Evolutionary conservation across 306 rosid genomes (phyloP), one percentile per base, ranked within the genome.

Genomic region (Pachyrhizus erosus): DNA sequence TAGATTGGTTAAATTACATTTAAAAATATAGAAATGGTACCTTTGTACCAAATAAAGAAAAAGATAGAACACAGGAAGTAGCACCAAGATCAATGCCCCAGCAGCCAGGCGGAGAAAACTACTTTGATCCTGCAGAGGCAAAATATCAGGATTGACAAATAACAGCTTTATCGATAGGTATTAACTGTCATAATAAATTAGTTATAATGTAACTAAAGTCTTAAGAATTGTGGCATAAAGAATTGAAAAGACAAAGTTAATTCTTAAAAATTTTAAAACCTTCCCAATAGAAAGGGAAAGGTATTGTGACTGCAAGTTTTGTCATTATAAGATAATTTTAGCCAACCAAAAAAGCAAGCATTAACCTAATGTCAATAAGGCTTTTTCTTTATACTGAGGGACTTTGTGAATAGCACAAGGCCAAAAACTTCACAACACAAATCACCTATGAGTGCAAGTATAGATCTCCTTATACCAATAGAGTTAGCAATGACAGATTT

Each of bases 11-110:
- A 51, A 33, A 77, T n/a, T 39, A 29, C 61, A 77, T 52, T 40
- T 74, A 14, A 49, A 76, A 78, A 52, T 18, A 70, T 11, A 72
- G 62, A 89, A 75, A 51, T 11, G 1, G 76, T 87, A 93, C 99
- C 99, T 90, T 79, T 91, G 97, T 75, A 90, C 84, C 86, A 93
- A 89, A 88, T 79, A 93, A 68, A 96, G 91, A 60, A 96, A 80
- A 75, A 96, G 86, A 89, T 96, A 93, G 83, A 96, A 96, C 75
- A 96, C 82, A 12, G 99, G 99, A 61, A 96, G 96, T 88, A 96
- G 86, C 92, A 96, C 93, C 91, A 96, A 75, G 79, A 92, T 90
- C 87, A 96, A 82, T 77, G 88, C 90, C 71, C 91, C 92, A 57
- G 85, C 78, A 80, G 98, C 97, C 85, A 92, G 77, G 86, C 93